Evolutionary conservation across 2,329 filamentous ascomycete genomes (phyloP), one percentile per base, ranked within the genome.

Genomic region (Pezicula radicicola): DNA sequence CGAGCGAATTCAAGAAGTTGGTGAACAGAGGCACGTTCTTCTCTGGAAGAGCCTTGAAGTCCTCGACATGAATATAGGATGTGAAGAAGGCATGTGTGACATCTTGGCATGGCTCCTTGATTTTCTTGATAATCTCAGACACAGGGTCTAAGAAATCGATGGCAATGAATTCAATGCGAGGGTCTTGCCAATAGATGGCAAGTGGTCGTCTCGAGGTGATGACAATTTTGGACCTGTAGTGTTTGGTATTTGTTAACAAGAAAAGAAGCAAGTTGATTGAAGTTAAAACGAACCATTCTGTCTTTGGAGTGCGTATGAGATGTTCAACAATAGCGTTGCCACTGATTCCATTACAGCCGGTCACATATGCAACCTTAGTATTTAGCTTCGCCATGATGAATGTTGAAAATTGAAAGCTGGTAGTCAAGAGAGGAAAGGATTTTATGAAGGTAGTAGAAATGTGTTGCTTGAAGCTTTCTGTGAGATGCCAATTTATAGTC

Each of bases 281-380:
- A 1, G 25, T 25, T 25, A 25, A 3, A 25, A 25, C 25, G 25
- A 25, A 64, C 60, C 62, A 63, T 50, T 65, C 55, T 21, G 55
- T 53, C 27, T 63, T 60, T 1, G 64, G 61, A 12, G 54, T 54
- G 3, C 59, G 52, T n/a, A 61, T 54, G 4, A 72, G 53, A 41
- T 69, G 59, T 50, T 71, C 67, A n/a, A 70, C 52, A n/a, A 72
- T 63, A 2, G 67, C 64, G 46, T 56, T 54, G 7, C 69, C 69
- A 41, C 58, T 67, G 41, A 70, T 66, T 19, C 69, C 68, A 53
- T 70, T 70, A 13, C 47, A 60, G 25, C 66, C 68, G 4, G 67
- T 66, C 16, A 70, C 60, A 41, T 70, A 66, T 6, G 68, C 68
- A 6, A 63, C 61, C 46, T 68, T 69, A 19, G 40, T 37, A 37